Percentiles rank a stretch among this genome's conserved stretches.
phyloP scores from a whole-genome alignment of 2,329 filamentous ascomycete species.

The Uncinocarpus reesii region DNA sequence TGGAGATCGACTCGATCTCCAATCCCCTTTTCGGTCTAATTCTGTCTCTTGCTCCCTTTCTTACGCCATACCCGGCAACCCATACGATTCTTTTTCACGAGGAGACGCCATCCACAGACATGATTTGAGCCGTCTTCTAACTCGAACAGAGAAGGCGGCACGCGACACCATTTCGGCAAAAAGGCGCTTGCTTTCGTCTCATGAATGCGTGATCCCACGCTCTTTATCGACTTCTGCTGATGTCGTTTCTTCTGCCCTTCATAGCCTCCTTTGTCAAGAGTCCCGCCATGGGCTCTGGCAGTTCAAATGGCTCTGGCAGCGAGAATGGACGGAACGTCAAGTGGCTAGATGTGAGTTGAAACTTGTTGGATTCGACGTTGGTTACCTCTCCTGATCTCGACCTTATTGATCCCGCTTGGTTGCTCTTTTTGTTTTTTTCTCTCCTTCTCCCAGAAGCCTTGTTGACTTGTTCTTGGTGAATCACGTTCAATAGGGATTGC shows the following conservation, averaged over 20 bases:
- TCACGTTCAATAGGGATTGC: slow-evolving; percentile 35
- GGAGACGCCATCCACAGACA: too few relatives aligned
- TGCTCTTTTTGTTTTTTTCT: background rate
- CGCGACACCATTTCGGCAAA: background rate
- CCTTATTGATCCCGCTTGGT: too few relatives aligned
- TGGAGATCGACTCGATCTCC: background rate
- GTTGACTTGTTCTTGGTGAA: background rate
- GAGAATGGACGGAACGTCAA: slow-evolving; percentile 26
- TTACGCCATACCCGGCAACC: background rate
- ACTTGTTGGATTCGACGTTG: background rate
- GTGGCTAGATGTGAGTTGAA: slow-evolving; percentile 31
- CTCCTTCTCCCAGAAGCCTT: background rate
- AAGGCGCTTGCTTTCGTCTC: background rate
- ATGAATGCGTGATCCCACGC: slow-evolving; percentile 1
- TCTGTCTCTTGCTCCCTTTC: background rate
- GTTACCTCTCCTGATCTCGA: background rate
- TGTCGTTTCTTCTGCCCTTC: slow-evolving; percentile 5
- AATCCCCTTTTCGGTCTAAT: slow-evolving; percentile 2
- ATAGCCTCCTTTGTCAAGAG: slow-evolving; percentile 1
- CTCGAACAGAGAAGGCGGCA: background rate
- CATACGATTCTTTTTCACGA: too few relatives aligned
- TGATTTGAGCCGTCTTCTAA: too few relatives aligned
- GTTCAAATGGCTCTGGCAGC: background rate
- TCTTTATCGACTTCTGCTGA: slow-evolving; percentile 6
- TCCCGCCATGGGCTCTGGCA: background rate